Conservation (phyloP, 1,139 yeast genomes). For the Yarrowia galli region DNA sequence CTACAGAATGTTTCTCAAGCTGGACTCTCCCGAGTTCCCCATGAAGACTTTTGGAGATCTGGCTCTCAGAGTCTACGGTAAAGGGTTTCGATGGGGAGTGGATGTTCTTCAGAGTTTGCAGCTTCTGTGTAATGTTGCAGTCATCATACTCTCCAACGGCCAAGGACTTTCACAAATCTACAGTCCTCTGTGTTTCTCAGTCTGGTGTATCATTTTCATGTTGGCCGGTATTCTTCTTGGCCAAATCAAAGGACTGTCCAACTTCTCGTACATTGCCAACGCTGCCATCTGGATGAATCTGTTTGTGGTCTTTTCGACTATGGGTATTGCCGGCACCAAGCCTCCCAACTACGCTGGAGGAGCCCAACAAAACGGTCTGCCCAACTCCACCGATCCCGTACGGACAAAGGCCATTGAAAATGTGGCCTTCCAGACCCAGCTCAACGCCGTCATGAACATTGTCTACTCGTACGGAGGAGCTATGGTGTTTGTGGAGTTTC, state of each 20-base stretch:
- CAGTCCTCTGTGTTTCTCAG: neutral
- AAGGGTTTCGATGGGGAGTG: conserved; percentile 8
- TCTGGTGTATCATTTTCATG: conserved; percentile 15
- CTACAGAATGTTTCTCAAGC: conserved; percentile 8
- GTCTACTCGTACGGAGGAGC: conserved; percentile 14
- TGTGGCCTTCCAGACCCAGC: conserved; percentile 8
- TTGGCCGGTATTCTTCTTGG: conserved; percentile 6
- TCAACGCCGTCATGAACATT: conserved; percentile 18
- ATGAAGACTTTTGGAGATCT: conserved; percentile 12
- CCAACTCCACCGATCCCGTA: conserved; percentile 2
- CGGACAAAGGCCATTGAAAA: neutral
- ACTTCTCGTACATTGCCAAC: conserved; percentile 12
- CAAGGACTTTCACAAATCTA: conserved; percentile 8
- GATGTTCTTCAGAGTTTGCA: conserved; percentile 12
- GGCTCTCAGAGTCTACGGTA: conserved; percentile 11
- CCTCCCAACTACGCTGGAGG: neutral
- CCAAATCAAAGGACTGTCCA: conserved; percentile 1
- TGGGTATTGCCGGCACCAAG: conserved; percentile 3
- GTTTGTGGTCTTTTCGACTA: conserved; percentile 3
- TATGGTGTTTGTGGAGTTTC: conserved; percentile 14
- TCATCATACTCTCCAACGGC: conserved; percentile 8
- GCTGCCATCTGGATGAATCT: conserved; percentile 19
- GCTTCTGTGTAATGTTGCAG: conserved; percentile 5
- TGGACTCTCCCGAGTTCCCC: conserved; percentile 8
- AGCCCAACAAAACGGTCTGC: neutral